phyloP scores from a whole-genome alignment of 2,329 filamentous ascomycete genomes.

The Ophiosphaerella korrae region DNA sequence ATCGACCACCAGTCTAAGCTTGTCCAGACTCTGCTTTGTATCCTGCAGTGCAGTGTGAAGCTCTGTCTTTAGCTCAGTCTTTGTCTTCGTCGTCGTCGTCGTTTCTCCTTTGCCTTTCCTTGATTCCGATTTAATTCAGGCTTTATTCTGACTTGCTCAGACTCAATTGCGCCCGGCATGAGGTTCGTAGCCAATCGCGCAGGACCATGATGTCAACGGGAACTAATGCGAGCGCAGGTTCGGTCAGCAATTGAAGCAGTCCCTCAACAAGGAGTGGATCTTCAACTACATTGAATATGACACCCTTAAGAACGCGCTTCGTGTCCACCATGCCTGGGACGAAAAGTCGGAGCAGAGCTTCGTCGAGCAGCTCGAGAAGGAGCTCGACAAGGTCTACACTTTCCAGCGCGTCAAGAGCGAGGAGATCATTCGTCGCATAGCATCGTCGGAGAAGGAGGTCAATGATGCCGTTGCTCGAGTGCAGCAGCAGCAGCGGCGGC shows the following conservation, averaged over 20 bases:
- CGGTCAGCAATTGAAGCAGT: slow-evolving; percentile 94
- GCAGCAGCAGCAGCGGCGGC: slow-evolving; percentile 29
- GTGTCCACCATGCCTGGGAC: slow-evolving; percentile 78
- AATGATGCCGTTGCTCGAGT: slow-evolving; percentile 76
- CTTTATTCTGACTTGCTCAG: slow-evolving; percentile 11
- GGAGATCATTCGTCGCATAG: slow-evolving; percentile 91
- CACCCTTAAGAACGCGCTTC: slow-evolving; percentile 84
- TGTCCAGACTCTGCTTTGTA: slow-evolving; percentile 14
- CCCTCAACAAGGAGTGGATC: slow-evolving; percentile 94
- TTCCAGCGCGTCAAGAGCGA: slow-evolving; percentile 98
- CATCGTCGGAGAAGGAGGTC: slow-evolving; percentile 86
- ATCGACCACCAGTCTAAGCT: slow-evolving; percentile 16
- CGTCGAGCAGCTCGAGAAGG: slow-evolving; percentile 81
- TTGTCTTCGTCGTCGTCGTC: background rate
- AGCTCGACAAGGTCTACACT: slow-evolving; percentile 96
- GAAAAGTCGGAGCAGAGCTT: slow-evolving; percentile 92
- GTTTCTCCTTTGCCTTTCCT: slow-evolving; percentile 4
- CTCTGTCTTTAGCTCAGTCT: slow-evolving; percentile 7
- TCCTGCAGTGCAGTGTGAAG: slow-evolving; percentile 3
- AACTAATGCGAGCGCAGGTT: slow-evolving; percentile 63
- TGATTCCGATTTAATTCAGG: slow-evolving; percentile 6
- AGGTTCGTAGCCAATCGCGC: slow-evolving; percentile 28
- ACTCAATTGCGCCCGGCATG: slow-evolving; percentile 27
- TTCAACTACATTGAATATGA: slow-evolving; percentile 99
- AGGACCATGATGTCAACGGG: slow-evolving; percentile 26